Evolutionary conservation across 441 rosid species (phyloP).

Genomic region (Geranium incanum): DNA sequence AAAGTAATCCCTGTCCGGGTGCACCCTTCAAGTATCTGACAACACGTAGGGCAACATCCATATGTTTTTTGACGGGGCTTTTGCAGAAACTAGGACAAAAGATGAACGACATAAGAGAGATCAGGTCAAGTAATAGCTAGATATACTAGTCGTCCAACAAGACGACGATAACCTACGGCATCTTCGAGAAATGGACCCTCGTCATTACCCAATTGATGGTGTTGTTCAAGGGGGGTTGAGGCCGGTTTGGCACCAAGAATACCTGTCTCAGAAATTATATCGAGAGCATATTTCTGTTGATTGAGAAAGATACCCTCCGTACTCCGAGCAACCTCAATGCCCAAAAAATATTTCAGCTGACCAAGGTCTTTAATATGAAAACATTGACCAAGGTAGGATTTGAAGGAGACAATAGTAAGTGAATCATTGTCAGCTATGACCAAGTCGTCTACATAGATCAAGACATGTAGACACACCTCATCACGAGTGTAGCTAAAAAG

Average conservation of each 20-base stretch:
- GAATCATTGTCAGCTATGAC: neutral
- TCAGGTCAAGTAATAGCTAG: neutral
- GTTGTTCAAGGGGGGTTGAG: neutral
- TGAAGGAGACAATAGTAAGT: neutral
- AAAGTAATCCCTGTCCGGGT: neutral
- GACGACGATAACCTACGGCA: neutral
- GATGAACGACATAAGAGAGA: neutral
- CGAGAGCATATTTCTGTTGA: neutral
- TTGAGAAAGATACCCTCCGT: slow-evolving; percentile 8
- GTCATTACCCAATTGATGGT: neutral
- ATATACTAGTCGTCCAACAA: slow-evolving; percentile 11
- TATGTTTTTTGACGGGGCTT: neutral
- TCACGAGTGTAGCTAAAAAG: neutral
- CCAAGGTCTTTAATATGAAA: slow-evolving; percentile 20
- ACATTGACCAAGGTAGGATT: neutral
- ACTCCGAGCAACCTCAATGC: slow-evolving; percentile 15
- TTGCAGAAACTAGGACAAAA: slow-evolving; percentile 11
- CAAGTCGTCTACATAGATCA: slow-evolving; percentile 17
- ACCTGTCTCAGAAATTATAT: neutral
- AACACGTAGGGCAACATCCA: neutral
- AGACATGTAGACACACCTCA: neutral
- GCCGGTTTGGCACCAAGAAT: neutral
- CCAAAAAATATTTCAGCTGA: slow-evolving; percentile 17
- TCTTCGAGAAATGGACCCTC: neutral
- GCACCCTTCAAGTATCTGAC: neutral